Evolutionary conservation across 345 rosid genomes (phyloP).

Genomic region (Salix koriyanagi): DNA sequence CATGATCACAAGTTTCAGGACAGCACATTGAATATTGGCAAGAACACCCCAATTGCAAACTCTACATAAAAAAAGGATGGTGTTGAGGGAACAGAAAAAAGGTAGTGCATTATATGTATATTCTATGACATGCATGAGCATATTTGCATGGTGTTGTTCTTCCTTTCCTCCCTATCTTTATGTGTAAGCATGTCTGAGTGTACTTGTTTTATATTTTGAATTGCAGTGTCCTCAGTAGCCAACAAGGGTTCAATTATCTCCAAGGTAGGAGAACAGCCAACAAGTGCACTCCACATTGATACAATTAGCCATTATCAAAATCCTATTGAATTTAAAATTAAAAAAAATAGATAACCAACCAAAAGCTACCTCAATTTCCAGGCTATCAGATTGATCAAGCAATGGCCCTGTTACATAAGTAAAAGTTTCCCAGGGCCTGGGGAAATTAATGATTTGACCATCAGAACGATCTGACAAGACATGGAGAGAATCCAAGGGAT

Average conservation of each 20-base stretch:
- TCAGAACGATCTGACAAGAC: constrained; percentile 19
- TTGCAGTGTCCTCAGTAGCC: background rate
- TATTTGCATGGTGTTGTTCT: background rate
- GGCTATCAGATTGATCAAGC: constrained; percentile 45
- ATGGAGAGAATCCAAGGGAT: constrained; percentile 35
- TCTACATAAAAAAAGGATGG: constrained; percentile 36
- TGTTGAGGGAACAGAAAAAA: background rate
- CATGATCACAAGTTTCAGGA: constrained; percentile 78
- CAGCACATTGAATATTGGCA: constrained; percentile 59
- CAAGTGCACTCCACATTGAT: background rate
- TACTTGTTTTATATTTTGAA: background rate
- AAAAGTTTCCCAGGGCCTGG: constrained; percentile 78
- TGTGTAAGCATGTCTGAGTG: background rate
- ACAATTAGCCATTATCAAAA: background rate
- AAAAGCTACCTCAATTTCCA: constrained; percentile 55
- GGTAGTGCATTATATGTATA: background rate
- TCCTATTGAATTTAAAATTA: background rate
- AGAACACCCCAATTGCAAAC: constrained; percentile 64
- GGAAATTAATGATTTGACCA: constrained; percentile 27
- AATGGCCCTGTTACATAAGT: constrained; percentile 61
- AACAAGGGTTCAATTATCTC: background rate
- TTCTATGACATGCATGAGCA: background rate
- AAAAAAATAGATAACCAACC: constrained; percentile 1
- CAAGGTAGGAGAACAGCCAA: background rate
- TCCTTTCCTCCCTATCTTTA: background rate